Conservation (phyloP, 2,329 filamentous ascomycete genomes). For the Diaporthe citrichinensis region DNA sequence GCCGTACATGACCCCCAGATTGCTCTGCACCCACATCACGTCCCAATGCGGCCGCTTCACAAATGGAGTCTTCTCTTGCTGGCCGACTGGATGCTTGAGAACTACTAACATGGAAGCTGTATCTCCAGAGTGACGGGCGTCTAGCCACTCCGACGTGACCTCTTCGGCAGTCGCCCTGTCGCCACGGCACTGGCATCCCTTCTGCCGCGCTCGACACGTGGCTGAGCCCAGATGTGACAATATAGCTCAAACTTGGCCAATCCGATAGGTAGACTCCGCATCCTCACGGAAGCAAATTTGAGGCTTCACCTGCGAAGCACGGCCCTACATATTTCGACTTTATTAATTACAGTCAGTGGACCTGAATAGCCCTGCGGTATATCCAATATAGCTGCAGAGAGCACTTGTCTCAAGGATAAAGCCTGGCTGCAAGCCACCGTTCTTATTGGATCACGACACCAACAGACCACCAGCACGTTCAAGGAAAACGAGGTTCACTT, state of each 20-base stretch:
- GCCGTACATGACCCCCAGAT: constrained; percentile 22
- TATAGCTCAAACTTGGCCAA: constrained; percentile 1
- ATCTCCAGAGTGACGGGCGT: not conserved
- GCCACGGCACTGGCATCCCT: constrained; percentile 27
- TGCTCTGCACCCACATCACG: constrained; percentile 25
- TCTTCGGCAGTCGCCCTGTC: constrained; percentile 14
- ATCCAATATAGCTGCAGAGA: constrained; percentile 21
- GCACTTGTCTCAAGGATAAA: constrained; percentile 25
- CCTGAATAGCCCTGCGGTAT: constrained; percentile 9
- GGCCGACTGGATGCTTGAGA: not conserved
- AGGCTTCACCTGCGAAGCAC: not conserved
- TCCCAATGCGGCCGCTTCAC: constrained; percentile 17
- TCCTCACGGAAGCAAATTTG: constrained; percentile 13
- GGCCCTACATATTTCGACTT: constrained; percentile 12
- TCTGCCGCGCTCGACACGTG: constrained; percentile 37
- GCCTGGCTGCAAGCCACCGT: constrained; percentile 15
- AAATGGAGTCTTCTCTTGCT: not conserved
- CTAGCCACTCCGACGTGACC: constrained; percentile 1
- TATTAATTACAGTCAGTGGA: constrained; percentile 9
- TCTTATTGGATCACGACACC: constrained; percentile 16
- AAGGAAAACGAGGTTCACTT: constrained; percentile 10
- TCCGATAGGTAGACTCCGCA: not conserved
- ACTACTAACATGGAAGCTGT: not conserved
- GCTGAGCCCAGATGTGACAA: constrained; percentile 26
- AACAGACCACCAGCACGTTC: not conserved